Percentiles rank a stretch among this genome's conserved stretches.
These are phyloP conservation scores for Colletotrichum destructivum DNA, from an alignment of 2,329 filamentous ascomycete genomes.

Conservation along the genomic window DNA sequence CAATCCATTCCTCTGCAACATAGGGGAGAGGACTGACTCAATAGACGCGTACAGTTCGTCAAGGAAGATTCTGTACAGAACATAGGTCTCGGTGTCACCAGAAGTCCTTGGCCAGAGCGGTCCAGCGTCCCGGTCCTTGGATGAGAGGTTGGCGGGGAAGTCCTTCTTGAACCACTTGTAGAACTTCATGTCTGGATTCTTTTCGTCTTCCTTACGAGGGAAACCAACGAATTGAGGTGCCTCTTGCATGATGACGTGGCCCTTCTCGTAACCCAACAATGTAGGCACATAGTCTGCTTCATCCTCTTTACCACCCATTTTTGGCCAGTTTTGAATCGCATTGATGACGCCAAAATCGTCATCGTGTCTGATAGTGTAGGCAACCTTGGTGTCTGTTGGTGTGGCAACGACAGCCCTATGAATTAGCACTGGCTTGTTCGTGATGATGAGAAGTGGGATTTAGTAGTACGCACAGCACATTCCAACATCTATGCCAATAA, in stretches of 20 bases:
- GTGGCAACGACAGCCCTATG: not conserved
- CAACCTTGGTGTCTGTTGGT: conserved; percentile 16
- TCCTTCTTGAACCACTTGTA: conserved; percentile 18
- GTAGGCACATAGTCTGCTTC: conserved; percentile 13
- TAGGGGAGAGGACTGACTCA: not conserved
- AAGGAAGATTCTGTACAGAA: conserved; percentile 5
- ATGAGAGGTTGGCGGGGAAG: conserved; percentile 15
- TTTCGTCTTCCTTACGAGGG: not conserved
- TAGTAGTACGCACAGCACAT: conserved; percentile 12
- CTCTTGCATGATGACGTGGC: conserved; percentile 5
- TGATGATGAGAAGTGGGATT: not conserved
- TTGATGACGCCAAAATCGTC: conserved; percentile 5
- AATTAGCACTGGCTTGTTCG: not conserved
- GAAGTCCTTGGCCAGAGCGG: conserved; percentile 1
- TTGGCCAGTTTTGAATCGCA: conserved; percentile 12
- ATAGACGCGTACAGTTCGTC: not conserved
- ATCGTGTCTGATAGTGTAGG: conserved; percentile 10
- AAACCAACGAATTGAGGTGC: conserved; percentile 4
- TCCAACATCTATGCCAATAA: conserved; percentile 10
- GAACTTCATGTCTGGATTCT: conserved; percentile 5
- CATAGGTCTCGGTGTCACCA: conserved; percentile 9
- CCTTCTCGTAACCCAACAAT: not conserved
- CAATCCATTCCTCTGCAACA: not conserved
- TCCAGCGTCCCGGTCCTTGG: conserved; percentile 2
- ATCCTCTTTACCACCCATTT: conserved; percentile 15